Conservation (phyloP, 2,329 filamentous ascomycete genomes). For the Fusarium papillatum region DNA sequence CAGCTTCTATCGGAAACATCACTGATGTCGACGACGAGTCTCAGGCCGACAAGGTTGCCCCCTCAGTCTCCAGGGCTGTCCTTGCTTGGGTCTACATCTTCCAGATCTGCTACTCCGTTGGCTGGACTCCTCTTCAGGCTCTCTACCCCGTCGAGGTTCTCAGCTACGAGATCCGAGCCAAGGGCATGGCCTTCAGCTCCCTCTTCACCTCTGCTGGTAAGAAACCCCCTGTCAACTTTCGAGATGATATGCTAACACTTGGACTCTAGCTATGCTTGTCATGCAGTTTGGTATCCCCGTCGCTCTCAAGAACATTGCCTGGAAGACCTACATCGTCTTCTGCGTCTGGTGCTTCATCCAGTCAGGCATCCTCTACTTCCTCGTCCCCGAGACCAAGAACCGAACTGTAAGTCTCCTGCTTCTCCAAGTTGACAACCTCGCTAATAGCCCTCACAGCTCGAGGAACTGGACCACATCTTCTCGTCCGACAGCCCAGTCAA, state of each 20-base stretch:
- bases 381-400: conserved; percentile 65
- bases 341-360: conserved; percentile 58
- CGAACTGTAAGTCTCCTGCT: conserved; percentile 50
- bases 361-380: conserved; percentile 58
- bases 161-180: conserved; percentile 66
- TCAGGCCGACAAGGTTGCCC: conserved; percentile 43
- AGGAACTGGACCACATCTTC: conserved; percentile 42
- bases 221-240: not conserved
- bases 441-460: conserved; percentile 27
- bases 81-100: conserved; percentile 58
- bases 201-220: conserved; percentile 57
- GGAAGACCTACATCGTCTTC: conserved; percentile 68
- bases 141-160: conserved; percentile 68
- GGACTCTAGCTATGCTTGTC: conserved; percentile 34
- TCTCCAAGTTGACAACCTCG: not conserved
- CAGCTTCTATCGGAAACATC: conserved; percentile 53
- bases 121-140: conserved; percentile 50
- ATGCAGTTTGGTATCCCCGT: conserved; percentile 62
- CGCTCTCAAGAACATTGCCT: conserved; percentile 62
- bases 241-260: not conserved
- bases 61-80: conserved; percentile 56
- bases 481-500: conserved; percentile 36
- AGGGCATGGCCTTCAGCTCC: conserved; percentile 66
- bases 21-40: conserved; percentile 43
- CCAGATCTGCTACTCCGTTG: conserved; percentile 57